These are phyloP conservation scores for Edaphochlamys debaryana DNA, from an alignment of 139 green algal genomes.

Conservation along the genomic window DNA sequence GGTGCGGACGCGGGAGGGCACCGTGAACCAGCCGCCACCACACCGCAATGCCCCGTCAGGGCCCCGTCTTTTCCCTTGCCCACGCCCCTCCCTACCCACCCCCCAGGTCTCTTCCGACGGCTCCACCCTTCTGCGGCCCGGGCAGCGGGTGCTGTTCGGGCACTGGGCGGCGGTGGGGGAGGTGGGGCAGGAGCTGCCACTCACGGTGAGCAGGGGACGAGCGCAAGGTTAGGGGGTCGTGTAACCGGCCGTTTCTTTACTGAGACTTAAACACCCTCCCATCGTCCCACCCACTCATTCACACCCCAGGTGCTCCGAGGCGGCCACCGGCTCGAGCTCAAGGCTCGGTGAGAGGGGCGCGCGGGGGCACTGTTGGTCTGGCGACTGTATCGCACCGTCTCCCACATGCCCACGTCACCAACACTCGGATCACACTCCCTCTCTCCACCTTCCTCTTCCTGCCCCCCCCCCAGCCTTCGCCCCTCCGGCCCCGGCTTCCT, in stretches of 20 bases:
- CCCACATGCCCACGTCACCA: no score
- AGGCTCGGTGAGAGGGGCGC: neutral
- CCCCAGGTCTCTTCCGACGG: conserved; percentile 19
- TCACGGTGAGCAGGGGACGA: no score
- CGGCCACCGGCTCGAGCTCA: neutral
- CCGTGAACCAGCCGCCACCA: neutral
- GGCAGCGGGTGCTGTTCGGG: conserved; percentile 46
- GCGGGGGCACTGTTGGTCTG: no score
- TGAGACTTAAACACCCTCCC: no score
- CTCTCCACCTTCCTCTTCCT: no score
- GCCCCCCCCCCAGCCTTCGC: conserved; percentile 18
- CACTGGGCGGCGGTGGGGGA: conserved; percentile 23
- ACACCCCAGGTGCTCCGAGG: conserved; percentile 10
- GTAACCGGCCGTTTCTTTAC: no score
- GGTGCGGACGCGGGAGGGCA: neutral
- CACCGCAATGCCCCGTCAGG: no score
- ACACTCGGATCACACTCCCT: no score
- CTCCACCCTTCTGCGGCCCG: conserved; percentile 12
- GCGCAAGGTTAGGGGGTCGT: no score
- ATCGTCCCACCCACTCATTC: neutral
- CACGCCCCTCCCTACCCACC: no score
- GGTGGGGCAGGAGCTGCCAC: neutral
- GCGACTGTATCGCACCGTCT: no score
- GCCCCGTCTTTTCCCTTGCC: no score
- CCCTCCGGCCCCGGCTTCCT: conserved; percentile 10